A percentile compares a stretch with the other conserved stretches of the same genome.
phyloP scores from a whole-genome alignment of 495 filamentous ascomycete genomes.

The Darksidea phi region DNA sequence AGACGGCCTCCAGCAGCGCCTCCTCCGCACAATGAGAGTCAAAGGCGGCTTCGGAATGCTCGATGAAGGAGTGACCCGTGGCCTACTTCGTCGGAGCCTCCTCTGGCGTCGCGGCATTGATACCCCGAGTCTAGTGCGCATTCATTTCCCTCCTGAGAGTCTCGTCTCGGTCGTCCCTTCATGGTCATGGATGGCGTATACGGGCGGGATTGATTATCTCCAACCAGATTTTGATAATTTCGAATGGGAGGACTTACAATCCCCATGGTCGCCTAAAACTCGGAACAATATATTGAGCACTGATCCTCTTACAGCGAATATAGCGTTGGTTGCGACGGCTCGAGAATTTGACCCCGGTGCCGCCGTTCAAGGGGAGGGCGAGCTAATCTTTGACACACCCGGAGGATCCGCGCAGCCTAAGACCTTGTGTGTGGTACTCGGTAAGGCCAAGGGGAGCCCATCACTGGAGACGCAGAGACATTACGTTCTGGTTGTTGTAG shows the following conservation, averaged over 20 bases:
- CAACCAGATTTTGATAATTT: neutral
- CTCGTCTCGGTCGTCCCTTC: constrained; percentile 1
- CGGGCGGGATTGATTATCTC: constrained; percentile 12
- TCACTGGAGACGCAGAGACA: neutral
- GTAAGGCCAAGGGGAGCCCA: neutral
- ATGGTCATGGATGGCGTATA: constrained; percentile 29
- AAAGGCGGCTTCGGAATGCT: constrained; percentile 29
- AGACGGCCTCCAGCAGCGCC: constrained; percentile 38
- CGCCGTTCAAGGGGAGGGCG: no score
- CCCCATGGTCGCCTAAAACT: neutral
- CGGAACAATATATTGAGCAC: neutral
- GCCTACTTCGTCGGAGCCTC: constrained; percentile 14
- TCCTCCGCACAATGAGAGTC: constrained; percentile 25
- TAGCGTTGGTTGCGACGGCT: no score
- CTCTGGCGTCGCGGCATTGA: constrained; percentile 16
- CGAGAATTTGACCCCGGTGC: no score
- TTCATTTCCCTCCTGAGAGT: neutral
- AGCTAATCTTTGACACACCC: no score
- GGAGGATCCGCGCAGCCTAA: neutral
- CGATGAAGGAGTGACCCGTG: neutral
- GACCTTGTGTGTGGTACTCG: neutral
- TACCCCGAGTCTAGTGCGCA: neutral
- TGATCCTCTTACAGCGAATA: neutral
- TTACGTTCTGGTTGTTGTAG: neutral
- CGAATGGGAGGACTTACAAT: neutral